Percentiles rank a stretch among this genome's conserved stretches.
These are phyloP conservation scores for Sugiyamaella valdiviana DNA, from an alignment of 805 yeast genomes.

Conservation along the genomic window DNA sequence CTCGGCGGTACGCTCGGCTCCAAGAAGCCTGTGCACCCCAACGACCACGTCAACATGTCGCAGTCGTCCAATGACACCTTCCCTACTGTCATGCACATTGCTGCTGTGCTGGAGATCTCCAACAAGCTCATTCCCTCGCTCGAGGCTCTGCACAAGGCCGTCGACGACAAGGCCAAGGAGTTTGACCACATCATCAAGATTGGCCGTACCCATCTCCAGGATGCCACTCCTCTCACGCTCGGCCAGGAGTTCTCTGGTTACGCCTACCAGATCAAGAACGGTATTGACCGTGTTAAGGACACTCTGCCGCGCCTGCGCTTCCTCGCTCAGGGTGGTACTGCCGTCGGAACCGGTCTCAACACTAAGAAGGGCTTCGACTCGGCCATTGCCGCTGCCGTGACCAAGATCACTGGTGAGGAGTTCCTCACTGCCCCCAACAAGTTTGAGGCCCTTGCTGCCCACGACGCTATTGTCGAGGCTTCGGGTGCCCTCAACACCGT, in stretches of 20 bases:
- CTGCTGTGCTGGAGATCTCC: constrained; percentile 87
- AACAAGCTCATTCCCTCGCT: constrained; percentile 74
- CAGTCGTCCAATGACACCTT: constrained; percentile 98
- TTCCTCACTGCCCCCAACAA: constrained; percentile 97
- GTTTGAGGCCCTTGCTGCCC: constrained; percentile 98
- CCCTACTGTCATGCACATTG: constrained; percentile 99
- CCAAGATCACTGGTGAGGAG: constrained; percentile 78
- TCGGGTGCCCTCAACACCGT: constrained; percentile 95
- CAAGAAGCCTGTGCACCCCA: constrained; percentile 93
- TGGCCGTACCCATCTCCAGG: constrained; percentile 98
- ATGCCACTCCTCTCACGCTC: constrained; percentile 94
- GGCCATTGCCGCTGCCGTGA: constrained; percentile 78
- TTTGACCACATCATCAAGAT: constrained; percentile 88
- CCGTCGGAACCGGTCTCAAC: constrained; percentile 98
- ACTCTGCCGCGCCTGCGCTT: constrained; percentile 67
- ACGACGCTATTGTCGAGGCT: constrained; percentile 96
- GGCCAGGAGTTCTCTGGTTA: constrained; percentile 99
- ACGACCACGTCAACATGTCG: constrained; percentile 97
- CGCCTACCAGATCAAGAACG: constrained; percentile 86
- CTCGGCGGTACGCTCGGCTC: constrained; percentile 91
- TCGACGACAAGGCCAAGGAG: constrained; percentile 72
- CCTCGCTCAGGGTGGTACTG: constrained; percentile 99
- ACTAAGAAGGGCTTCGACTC: constrained; percentile 85
- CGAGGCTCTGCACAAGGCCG: constrained; percentile 67
- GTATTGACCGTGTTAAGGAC: constrained; percentile 77